Percentiles rank a stretch among this genome's conserved stretches.
Evolutionary conservation across 305 asterid genomes (phyloP).

Genomic region (Fraxinus nigra): DNA sequence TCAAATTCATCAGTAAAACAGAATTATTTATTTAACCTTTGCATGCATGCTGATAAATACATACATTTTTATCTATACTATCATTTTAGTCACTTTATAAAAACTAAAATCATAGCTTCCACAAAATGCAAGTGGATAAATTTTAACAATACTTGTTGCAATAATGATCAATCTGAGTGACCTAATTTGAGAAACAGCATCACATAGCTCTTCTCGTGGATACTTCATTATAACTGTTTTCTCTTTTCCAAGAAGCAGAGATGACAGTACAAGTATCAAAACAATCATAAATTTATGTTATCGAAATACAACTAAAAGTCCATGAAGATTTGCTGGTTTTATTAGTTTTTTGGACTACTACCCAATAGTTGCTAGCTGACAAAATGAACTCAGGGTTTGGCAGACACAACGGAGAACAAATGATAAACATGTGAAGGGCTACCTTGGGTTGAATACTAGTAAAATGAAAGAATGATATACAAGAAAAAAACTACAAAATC

Average conservation of each 20-base stretch:
- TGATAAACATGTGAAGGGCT: constrained; percentile 17
- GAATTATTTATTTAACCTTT: background rate
- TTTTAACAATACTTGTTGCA: constrained; percentile 1
- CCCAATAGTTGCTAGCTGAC: background rate
- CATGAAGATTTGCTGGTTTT: constrained; percentile 6
- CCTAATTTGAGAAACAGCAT: background rate
- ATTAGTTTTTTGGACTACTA: background rate
- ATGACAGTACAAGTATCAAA: background rate
- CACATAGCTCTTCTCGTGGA: constrained; percentile 3
- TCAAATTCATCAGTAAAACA: constrained; percentile 18
- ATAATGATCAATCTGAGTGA: background rate
- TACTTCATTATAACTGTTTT: background rate
- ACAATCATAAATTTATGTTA: constrained; percentile 11
- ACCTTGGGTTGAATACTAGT: constrained; percentile 3
- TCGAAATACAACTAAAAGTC: background rate
- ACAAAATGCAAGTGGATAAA: background rate
- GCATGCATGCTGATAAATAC: constrained; percentile 14
- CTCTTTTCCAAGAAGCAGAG: constrained; percentile 16
- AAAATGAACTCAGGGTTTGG: constrained; percentile 15
- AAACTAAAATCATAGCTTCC: constrained; percentile 15
- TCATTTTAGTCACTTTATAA: constrained; percentile 15
- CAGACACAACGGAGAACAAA: constrained; percentile 15
- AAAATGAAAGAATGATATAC: constrained; percentile 10
- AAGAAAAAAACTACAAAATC: constrained; percentile 17
- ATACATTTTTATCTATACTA: constrained; percentile 8